Conservation (phyloP, 2,329 filamentous ascomycete genomes). For the Xylariaceae sp. region DNA sequence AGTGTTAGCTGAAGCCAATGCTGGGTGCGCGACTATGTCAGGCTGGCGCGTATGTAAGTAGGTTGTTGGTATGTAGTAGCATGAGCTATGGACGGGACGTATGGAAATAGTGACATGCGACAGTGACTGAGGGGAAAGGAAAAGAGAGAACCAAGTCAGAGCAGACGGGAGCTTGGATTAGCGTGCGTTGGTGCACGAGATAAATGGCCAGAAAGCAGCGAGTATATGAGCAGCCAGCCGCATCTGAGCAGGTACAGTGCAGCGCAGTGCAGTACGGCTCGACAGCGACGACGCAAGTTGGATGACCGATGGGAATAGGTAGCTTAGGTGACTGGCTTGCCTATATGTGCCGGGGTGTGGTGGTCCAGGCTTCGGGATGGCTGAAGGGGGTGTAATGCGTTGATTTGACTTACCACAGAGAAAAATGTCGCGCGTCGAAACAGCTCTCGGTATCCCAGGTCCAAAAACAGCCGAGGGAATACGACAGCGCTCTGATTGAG, state of each 20-base stretch:
- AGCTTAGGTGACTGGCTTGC: conserved; percentile 6
- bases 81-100: too few species aligned
- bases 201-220: background rate
- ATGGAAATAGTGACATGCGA: too few species aligned
- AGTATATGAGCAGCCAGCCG: background rate
- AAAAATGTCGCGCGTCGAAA: conserved; percentile 17
- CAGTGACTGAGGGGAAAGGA: conserved; percentile 7
- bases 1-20: too few species aligned
- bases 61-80: too few species aligned
- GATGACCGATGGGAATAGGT: conserved; percentile 17
- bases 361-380: conserved; percentile 4
- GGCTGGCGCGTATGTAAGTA: too few species aligned
- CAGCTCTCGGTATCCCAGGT: conserved; percentile 7
- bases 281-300: conserved; percentile 18
- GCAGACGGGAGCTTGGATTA: too few species aligned
- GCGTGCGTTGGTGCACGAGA: conserved; percentile 1
- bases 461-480: conserved; percentile 12
- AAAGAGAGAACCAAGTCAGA: conserved; percentile 6
- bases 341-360: conserved; percentile 1
- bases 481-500: conserved; percentile 27
- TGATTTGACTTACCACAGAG: conserved; percentile 20
- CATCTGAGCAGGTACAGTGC: conserved; percentile 6
- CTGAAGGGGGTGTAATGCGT: conserved; percentile 12
- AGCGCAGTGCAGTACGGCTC: conserved; percentile 11
- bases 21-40: too few species aligned